These are phyloP conservation scores for Podila verticillata DNA, from an alignment of 192 early-diverging fungal genomes.

Conservation along the genomic window DNA sequence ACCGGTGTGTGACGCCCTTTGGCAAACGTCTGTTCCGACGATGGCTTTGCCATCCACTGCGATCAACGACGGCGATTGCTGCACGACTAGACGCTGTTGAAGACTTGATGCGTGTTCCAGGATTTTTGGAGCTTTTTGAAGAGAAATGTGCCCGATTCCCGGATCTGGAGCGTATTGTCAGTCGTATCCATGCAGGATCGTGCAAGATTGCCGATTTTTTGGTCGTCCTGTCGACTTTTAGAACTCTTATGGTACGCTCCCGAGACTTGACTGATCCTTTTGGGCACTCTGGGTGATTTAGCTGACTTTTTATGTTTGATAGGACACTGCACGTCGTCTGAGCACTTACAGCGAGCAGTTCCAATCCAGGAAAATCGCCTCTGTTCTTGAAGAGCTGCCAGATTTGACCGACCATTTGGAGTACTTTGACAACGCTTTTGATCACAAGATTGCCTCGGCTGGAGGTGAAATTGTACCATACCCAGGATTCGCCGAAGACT, in stretches of 20 bases:
- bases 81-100: slow-evolving; percentile 91
- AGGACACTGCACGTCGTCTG: slow-evolving; percentile 52
- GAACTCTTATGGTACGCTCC: slow-evolving; percentile 55
- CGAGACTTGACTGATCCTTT: too few species aligned
- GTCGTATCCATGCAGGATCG: slow-evolving; percentile 86
- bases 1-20: slow-evolving; percentile 89
- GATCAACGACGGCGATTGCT: slow-evolving; percentile 74
- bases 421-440: slow-evolving; percentile 82
- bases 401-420: slow-evolving; percentile 68
- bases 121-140: slow-evolving; percentile 58
- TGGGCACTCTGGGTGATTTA: too few species aligned
- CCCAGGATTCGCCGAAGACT: slow-evolving; percentile 80
- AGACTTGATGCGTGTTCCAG: slow-evolving; percentile 69
- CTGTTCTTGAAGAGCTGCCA: slow-evolving; percentile 61
- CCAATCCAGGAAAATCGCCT: slow-evolving; percentile 61
- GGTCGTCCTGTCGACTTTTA: slow-evolving; percentile 67
- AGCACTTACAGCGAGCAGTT: slow-evolving; percentile 55
- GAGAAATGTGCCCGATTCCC: slow-evolving; percentile 66
- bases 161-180: slow-evolving; percentile 92
- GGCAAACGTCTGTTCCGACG: slow-evolving; percentile 81
- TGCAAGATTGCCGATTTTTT: slow-evolving; percentile 91
- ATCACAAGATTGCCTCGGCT: slow-evolving; percentile 65
- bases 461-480: slow-evolving; percentile 72
- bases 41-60: slow-evolving; percentile 93
- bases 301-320: too few species aligned